phyloP scores from a whole-genome alignment of 768 basidiomycete species.

The Suillus weaverae region DNA sequence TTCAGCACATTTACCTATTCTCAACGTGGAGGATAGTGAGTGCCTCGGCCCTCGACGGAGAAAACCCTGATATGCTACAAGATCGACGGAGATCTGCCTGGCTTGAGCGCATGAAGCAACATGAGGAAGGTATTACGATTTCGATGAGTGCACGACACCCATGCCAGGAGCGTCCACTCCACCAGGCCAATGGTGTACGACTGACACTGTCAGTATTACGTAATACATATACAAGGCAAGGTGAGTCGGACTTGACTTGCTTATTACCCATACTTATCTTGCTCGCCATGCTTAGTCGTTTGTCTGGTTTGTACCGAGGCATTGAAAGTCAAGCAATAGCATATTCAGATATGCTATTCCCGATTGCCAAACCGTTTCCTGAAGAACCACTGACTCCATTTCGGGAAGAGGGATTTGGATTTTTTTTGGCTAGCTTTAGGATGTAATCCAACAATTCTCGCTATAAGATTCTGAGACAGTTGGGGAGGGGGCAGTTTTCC shows the following conservation, averaged over 20 bases:
- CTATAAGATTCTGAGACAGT: neutral
- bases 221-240: neutral
- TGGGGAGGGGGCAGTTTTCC: neutral
- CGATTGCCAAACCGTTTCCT: neutral
- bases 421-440: neutral
- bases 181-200: neutral
- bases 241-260: neutral
- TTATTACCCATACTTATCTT: neutral
- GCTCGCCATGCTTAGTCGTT: neutral
- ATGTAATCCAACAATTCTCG: neutral
- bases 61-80: neutral
- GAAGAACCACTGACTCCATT: neutral
- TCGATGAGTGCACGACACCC: no score
- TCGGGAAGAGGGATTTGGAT: neutral
- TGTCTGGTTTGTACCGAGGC: neutral
- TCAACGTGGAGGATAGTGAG: neutral
- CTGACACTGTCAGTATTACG: neutral
- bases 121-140: neutral
- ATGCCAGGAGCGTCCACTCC: neutral
- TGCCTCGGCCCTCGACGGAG: neutral
- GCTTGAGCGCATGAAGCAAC: neutral
- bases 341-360: neutral
- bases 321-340: neutral
- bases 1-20: neutral
- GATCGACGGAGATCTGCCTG: neutral